Base-by-base conservation (phyloP, 1,284 basidiomycete species). In the Trichosporon sp. region DNA sequence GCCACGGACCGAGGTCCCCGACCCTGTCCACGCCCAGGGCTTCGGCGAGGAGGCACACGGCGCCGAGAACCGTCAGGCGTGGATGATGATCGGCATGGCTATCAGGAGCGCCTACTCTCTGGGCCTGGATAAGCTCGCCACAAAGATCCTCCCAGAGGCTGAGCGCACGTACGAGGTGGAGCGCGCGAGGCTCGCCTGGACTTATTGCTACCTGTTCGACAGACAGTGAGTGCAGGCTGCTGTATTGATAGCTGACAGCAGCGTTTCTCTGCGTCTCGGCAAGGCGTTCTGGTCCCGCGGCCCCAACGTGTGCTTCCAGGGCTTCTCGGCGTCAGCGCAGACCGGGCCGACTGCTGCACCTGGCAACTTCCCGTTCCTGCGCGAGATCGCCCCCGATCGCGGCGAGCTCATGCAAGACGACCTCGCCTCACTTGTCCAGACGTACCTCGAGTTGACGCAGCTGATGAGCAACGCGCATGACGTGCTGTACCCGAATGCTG, bases 211-310 rank as follows among this genome's bases (percentile, higher is more conserved):
- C 64, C 76, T 83, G 6, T 83, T 82, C 31, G 81, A 83, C 62
- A 69, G 81, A 62, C 80, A 82, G 75, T 78, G 58, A 71, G 78
- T 74, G 4, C 35, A 56, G 42, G 63, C 27, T 67, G 58, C 29
- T 58, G 60, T 38, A n/a, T 65, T 44, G 51, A 34, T 56, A 38
- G 34, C 69, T 62, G 25, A 58, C 23, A 62, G n/a, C 58, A 80
- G 77, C 62, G 75, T 83, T 23, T 82, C 80, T 0, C 74, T 83
- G 2, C 78, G 82, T 0, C 75, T 83, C 12, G 83, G 83, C 13
- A 78, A 80, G 42, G 83, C 81, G 1, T 84, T 84, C 71, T 84
- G 83, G 83, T 81, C 81, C 3, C 75, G 83, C 58, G 82, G 83
- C 1, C 80, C 81, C 0, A 75, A 76, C 13, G 74, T 83, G 27